These are phyloP conservation scores for Lichtheimia ornata DNA, from an alignment of 371 early-diverging fungal species.

Conservation along the genomic window DNA sequence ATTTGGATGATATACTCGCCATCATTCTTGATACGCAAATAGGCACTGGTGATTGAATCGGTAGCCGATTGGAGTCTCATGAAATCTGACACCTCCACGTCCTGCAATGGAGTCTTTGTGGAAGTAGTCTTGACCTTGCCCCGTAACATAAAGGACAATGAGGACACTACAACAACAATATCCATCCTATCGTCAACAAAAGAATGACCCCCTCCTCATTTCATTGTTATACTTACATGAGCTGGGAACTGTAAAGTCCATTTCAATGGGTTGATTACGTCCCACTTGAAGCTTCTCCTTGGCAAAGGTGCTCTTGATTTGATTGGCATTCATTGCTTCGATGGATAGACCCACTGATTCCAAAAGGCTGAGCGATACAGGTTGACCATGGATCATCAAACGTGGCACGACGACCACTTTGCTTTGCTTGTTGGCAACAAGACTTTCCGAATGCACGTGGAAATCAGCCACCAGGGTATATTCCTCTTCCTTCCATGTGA, in stretches of 20 bases:
- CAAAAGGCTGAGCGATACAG: constrained; percentile 38
- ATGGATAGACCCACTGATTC: constrained; percentile 40
- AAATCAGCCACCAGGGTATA: constrained; percentile 39
- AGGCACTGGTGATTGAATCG: constrained; percentile 13
- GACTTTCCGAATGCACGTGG: constrained; percentile 51
- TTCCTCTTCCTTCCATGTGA: constrained; percentile 31
- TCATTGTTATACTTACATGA: constrained; percentile 24
- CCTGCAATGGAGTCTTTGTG: background rate
- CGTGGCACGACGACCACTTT: constrained; percentile 41
- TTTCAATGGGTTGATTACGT: constrained; percentile 25
- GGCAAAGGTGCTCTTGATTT: constrained; percentile 27
- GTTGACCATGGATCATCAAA: constrained; percentile 23
- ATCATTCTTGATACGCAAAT: constrained; percentile 19
- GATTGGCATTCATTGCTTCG: constrained; percentile 20
- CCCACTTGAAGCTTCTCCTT: constrained; percentile 24
- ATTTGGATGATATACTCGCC: constrained; percentile 36
- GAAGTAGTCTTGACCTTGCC: constrained; percentile 1
- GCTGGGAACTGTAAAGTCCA: constrained; percentile 38
- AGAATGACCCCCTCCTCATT: background rate
- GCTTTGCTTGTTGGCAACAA: constrained; percentile 37
- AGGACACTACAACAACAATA: background rate
- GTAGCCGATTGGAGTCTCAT: background rate
- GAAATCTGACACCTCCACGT: background rate
- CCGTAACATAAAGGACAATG: background rate
- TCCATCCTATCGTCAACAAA: background rate